Percentiles rank a stretch among this genome's conserved stretches.
Evolutionary conservation across 495 filamentous ascomycete genomes (phyloP).

Genomic region (Hypoxylon trugodes): DNA sequence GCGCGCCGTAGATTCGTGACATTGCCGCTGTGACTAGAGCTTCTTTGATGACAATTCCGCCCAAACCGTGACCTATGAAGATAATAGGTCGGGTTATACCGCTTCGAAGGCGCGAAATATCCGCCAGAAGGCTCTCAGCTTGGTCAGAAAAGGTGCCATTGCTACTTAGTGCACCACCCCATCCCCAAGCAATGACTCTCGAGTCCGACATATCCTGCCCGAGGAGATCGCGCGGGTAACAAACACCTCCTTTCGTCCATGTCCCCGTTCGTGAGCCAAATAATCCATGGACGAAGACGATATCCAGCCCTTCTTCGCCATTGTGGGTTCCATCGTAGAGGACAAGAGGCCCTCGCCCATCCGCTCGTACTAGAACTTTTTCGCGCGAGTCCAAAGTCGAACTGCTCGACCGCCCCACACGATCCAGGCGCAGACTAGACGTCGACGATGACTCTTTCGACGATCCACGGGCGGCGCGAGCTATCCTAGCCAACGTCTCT

Average conservation of each 20-base stretch:
- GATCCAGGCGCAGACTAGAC: conserved; percentile 40
- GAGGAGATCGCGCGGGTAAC: conserved; percentile 47
- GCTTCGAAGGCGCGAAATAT: conserved; percentile 35
- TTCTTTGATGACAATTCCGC: conserved; percentile 49
- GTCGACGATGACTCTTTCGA: conserved; percentile 24
- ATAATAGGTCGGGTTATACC: conserved; percentile 47
- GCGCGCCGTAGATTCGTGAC: conserved; percentile 44
- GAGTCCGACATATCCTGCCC: conserved; percentile 37
- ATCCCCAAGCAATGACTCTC: conserved; percentile 46
- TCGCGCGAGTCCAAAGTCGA: conserved; percentile 44
- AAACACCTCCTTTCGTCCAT: conserved; percentile 45
- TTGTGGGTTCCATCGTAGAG: conserved; percentile 36
- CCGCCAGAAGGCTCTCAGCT: conserved; percentile 39
- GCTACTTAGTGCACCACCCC: conserved; percentile 25
- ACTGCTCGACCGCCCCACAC: conserved; percentile 43
- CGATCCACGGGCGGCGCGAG: conserved; percentile 38
- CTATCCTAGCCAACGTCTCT: conserved; percentile 46
- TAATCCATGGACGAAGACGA: conserved; percentile 49
- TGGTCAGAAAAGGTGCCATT: conserved; percentile 40
- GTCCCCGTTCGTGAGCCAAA: conserved; percentile 39
- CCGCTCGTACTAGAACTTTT: conserved; percentile 36
- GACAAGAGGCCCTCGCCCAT: conserved; percentile 41
- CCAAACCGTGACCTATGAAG: conserved; percentile 50
- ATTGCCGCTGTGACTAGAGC: conserved; percentile 44
- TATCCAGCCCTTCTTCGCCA: conserved; percentile 41